Evolutionary conservation across 768 basidiomycete genomes (phyloP).

Genomic region (Thelephora ganbajun): DNA sequence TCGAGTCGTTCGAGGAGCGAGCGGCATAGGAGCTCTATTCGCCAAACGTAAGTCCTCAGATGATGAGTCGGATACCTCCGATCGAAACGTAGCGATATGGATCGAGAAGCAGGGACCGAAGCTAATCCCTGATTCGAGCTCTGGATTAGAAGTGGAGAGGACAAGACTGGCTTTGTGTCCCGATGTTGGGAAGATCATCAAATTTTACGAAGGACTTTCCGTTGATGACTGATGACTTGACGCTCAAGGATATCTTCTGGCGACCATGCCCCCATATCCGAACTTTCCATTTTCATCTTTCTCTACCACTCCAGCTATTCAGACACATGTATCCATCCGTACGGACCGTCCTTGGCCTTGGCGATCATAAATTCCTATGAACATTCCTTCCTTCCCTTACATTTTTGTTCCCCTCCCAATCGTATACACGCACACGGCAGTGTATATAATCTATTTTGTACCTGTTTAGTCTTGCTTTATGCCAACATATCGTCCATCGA

Average conservation of each 20-base stretch:
- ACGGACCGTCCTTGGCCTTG: too few relatives aligned
- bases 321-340: too few relatives aligned
- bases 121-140: slow-evolving; percentile 33
- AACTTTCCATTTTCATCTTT: too few relatives aligned
- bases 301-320: too few relatives aligned
- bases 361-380: too few relatives aligned
- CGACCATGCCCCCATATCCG: too few relatives aligned
- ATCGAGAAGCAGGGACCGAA: slow-evolving; percentile 44
- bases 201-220: slow-evolving; percentile 38
- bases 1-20: slow-evolving; percentile 33
- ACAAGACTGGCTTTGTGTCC: slow-evolving; percentile 59
- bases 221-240: slow-evolving; percentile 4
- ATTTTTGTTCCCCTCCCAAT: too few relatives aligned
- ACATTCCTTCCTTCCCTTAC: too few relatives aligned
- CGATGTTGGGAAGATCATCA: slow-evolving; percentile 39
- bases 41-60: background rate
- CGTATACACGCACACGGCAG: too few relatives aligned
- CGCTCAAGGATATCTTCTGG: background rate
- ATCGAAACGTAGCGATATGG: slow-evolving; percentile 17
- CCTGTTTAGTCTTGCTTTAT: too few relatives aligned
- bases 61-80: slow-evolving; percentile 4
- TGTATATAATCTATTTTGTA: too few relatives aligned
- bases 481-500: too few relatives aligned
- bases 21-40: slow-evolving; percentile 14
- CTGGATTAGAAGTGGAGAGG: slow-evolving; percentile 40